Evolutionary conservation across 371 early-diverging fungal species (phyloP), one percentile per base, ranked within the genome.

Genomic region (Basidiobolus heterosporus): DNA sequence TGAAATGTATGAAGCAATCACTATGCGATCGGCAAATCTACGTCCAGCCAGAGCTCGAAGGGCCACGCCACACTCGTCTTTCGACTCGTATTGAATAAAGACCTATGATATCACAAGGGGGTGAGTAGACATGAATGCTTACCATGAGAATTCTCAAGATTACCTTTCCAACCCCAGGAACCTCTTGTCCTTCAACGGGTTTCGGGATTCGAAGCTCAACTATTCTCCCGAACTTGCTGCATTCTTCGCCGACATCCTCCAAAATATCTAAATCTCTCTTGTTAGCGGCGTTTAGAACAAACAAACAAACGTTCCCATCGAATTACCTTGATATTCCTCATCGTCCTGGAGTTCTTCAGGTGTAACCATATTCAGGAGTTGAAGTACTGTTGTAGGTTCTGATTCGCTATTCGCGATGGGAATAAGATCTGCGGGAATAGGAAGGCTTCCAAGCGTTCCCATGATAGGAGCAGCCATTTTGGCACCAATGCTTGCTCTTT

Each of bases 281-380:
- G 36, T 43, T 36, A 48, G 8, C 2, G 39, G n/a, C 36, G 19
- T 35, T 7, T 2, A 19, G 5, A 15, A 16, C 22, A 58, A 51
- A 45, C 18, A 46, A 39, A 45, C 3, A 44, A 30, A 63, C 19
- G 42, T 24, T 49, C 42, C 58, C 40, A 36, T 39, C 4, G 15
- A 17, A 44, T 50, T 67, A 85, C 88, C 88, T 62, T 81, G 64
- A 53, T 84, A 96, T 55, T 91, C 91, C 6, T 82, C 74, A 49
- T 88, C 86, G 54, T 93, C 76, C 30, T 70, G 69, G 20, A 97
- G 70, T 54, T 95, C 96, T 42, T 85, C 85, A 9, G 74, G 67
- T 7, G 80, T 75, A 6, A 95, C 91, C 95, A 97, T 93, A 57
- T 97, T 97, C 54, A 97, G 73, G 22, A 97, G 60, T 61, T 93